A percentile compares a stretch with the other conserved stretches of the same genome.
These are phyloP conservation scores for Annulohypoxylon moriforme DNA, from an alignment of 495 filamentous ascomycete genomes.

Conservation along the genomic window DNA sequence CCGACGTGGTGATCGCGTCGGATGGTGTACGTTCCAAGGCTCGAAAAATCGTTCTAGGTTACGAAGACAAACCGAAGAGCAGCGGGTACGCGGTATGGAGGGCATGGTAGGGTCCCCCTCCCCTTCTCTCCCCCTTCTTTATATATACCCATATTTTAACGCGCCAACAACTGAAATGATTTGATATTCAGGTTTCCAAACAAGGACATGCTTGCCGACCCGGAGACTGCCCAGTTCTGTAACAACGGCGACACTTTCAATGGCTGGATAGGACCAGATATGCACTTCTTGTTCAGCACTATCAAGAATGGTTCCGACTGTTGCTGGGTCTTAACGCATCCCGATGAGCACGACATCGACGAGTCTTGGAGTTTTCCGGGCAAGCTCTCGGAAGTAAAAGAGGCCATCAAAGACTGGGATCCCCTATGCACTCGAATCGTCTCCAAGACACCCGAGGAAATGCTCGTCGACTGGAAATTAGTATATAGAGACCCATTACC, in stretches of 20 bases:
- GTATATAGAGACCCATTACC: conserved; percentile 73
- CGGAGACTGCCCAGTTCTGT: conserved; percentile 68
- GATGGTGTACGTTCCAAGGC: conserved; percentile 71
- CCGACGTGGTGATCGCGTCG: conserved; percentile 68
- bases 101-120: too few relatives aligned
- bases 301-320: conserved; percentile 71
- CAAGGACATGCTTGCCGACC: conserved; percentile 69
- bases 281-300: conserved; percentile 69
- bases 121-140: too few relatives aligned
- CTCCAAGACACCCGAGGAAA: conserved; percentile 65
- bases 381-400: conserved; percentile 66
- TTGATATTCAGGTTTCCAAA: conserved; percentile 62
- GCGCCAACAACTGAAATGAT: conserved; percentile 1
- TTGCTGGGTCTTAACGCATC: conserved; percentile 73
- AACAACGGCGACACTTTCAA: conserved; percentile 72
- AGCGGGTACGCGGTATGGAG: conserved; percentile 70
- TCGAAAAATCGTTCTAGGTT: conserved; percentile 67
- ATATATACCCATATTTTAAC: background rate
- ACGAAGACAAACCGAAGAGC: conserved; percentile 68
- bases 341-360: conserved; percentile 67
- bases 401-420: conserved; percentile 72
- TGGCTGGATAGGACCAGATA: conserved; percentile 68
- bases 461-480: conserved; percentile 73
- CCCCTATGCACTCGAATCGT: conserved; percentile 67
- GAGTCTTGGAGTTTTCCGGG: conserved; percentile 72